Conservation (phyloP, 441 rosid species). For the Cnidoscolus chayamansa region DNA sequence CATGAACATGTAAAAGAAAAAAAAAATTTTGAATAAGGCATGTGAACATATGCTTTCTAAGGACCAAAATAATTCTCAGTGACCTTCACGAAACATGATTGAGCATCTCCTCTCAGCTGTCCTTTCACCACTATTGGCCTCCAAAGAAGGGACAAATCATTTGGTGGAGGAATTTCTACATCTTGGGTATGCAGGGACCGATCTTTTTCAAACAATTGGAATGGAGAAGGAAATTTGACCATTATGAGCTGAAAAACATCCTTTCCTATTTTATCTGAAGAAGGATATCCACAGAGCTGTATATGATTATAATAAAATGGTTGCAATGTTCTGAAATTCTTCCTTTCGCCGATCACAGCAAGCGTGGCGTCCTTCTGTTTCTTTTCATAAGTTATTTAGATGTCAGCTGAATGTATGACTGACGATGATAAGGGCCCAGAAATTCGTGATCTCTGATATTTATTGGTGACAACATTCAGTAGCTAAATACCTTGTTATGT, state of each 20-base stretch:
- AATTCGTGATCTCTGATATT: no score
- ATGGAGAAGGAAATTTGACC: neutral
- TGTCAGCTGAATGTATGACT: no score
- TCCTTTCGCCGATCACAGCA: no score
- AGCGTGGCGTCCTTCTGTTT: no score
- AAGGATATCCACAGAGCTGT: neutral
- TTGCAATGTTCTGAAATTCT: no score
- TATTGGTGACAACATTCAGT: no score
- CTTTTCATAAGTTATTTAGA: no score
- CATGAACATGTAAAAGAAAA: conserved; percentile 18
- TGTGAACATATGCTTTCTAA: neutral
- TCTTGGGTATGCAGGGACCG: neutral
- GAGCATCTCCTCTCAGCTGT: conserved; percentile 12
- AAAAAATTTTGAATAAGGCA: neutral
- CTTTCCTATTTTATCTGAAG: neutral
- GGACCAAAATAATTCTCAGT: neutral
- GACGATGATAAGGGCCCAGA: no score
- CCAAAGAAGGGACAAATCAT: conserved; percentile 6
- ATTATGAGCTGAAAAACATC: neutral
- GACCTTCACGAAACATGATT: conserved; percentile 8
- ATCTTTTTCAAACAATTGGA: neutral
- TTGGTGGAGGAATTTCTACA: neutral
- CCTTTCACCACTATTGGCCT: conserved; percentile 18
- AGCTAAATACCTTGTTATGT: no score
- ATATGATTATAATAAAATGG: no score